Conservation (phyloP, 768 basidiomycete genomes). For the Trametes coccinea region DNA sequence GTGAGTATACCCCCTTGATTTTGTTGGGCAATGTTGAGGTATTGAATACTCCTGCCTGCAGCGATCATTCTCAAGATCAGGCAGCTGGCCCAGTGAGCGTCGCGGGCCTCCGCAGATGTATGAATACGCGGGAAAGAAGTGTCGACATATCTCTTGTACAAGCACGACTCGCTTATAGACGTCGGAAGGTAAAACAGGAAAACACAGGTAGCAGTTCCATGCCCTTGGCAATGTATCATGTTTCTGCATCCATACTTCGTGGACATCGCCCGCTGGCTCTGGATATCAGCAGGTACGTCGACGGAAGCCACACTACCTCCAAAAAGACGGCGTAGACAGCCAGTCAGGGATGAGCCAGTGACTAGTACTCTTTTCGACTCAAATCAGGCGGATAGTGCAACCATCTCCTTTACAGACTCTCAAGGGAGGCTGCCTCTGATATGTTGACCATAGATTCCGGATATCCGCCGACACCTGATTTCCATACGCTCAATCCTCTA, state of each 20-base stretch:
- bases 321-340: too few relatives aligned
- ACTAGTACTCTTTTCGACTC: too few relatives aligned
- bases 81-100: conserved; percentile 35
- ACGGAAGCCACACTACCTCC: too few relatives aligned
- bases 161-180: neutral
- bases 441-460: neutral
- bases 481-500: neutral
- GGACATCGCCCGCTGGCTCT: too few relatives aligned
- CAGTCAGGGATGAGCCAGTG: too few relatives aligned
- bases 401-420: too few relatives aligned
- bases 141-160: neutral
- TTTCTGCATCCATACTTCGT: neutral
- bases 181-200: neutral
- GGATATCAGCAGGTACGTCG: too few relatives aligned
- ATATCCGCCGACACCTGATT: neutral
- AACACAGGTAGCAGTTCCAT: neutral
- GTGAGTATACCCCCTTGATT: conserved; percentile 43
- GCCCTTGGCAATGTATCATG: conserved; percentile 3
- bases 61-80: conserved; percentile 51
- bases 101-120: neutral
- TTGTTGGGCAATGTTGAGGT: too few relatives aligned
- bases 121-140: neutral
- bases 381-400: too few relatives aligned
- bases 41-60: conserved; percentile 20
- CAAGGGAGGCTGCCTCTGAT: too few relatives aligned